Percentiles rank a stretch among this genome's conserved stretches.
Evolutionary conservation across 176 grass and related monocot genomes (phyloP).

Genomic region (Microstegium vimineum): DNA sequence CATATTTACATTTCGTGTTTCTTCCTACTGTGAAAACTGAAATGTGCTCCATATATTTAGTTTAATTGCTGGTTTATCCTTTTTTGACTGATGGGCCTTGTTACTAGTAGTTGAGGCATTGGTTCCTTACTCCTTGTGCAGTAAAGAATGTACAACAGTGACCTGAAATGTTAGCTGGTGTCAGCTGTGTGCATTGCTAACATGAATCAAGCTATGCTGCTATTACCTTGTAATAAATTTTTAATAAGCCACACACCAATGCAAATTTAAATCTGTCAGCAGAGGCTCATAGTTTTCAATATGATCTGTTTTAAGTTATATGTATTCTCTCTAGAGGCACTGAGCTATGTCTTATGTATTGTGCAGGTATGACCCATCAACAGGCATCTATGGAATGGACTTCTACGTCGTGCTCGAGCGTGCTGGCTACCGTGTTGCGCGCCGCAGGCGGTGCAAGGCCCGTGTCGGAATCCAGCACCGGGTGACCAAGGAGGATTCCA

Average conservation of each 20-base stretch:
- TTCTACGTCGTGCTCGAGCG: constrained; percentile 61
- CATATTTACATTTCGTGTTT: neutral
- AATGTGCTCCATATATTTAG: neutral
- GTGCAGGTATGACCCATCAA: constrained; percentile 61
- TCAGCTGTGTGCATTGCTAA: neutral
- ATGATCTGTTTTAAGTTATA: neutral
- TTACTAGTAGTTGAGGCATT: neutral
- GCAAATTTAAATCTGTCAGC: neutral
- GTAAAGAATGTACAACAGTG: neutral
- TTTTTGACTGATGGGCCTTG: neutral
- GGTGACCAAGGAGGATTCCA: constrained; percentile 67
- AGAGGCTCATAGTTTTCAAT: neutral
- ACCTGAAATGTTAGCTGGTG: neutral
- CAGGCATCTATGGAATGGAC: constrained; percentile 73
- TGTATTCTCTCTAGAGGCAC: neutral
- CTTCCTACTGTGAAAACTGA: neutral
- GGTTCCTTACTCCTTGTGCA: neutral
- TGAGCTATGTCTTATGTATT: neutral
- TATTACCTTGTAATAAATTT: no score
- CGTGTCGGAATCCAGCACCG: constrained; percentile 70
- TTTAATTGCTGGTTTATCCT: neutral
- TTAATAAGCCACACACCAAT: neutral
- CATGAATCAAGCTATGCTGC: no score
- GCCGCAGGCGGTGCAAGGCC: constrained; percentile 59
- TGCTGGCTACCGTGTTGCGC: constrained; percentile 56